phyloP scores from a whole-genome alignment of 352 stramenopile genomes.

The Globisporangium abappressorium region DNA sequence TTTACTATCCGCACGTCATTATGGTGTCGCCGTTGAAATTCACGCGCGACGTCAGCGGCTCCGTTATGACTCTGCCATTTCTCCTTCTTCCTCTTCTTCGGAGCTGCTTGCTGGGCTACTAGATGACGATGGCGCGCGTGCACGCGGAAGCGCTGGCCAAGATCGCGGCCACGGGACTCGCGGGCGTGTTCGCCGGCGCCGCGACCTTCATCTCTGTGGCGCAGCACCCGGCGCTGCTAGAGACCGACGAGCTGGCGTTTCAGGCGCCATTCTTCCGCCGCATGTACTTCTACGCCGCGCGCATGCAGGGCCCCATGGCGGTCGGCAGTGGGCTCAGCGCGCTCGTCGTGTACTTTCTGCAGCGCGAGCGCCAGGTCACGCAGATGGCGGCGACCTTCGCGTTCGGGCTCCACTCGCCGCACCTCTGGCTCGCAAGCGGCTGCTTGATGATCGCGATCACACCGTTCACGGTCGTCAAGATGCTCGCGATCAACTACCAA shows the following conservation, averaged over 20 bases:
- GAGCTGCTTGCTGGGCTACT: background rate
- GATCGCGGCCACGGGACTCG: constrained; percentile 50
- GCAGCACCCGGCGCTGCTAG: constrained; percentile 68
- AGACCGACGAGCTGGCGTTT: constrained; percentile 49
- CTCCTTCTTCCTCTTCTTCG: background rate
- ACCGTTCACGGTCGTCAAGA: constrained; percentile 36
- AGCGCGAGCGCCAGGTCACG: constrained; percentile 22
- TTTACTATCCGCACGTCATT: background rate
- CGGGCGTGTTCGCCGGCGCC: constrained; percentile 66
- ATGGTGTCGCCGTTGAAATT: background rate
- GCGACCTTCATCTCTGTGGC: constrained; percentile 68
- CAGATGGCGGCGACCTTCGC: background rate
- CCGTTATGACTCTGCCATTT: background rate
- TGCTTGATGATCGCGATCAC: constrained; percentile 32
- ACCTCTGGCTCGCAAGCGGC: constrained; percentile 51
- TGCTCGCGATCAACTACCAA: constrained; percentile 32
- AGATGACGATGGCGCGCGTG: constrained; percentile 19
- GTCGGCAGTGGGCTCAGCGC: constrained; percentile 52
- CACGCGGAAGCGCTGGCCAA: constrained; percentile 63
- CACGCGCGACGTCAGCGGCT: background rate
- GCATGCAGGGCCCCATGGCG: constrained; percentile 58
- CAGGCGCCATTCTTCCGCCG: constrained; percentile 73
- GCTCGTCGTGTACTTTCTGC: constrained; percentile 41
- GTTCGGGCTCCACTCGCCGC: constrained; percentile 15
- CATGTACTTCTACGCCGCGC: constrained; percentile 76